Evolutionary conservation across 208 protist genomes (phyloP).

Genomic region (Leishmania tarentolae): DNA sequence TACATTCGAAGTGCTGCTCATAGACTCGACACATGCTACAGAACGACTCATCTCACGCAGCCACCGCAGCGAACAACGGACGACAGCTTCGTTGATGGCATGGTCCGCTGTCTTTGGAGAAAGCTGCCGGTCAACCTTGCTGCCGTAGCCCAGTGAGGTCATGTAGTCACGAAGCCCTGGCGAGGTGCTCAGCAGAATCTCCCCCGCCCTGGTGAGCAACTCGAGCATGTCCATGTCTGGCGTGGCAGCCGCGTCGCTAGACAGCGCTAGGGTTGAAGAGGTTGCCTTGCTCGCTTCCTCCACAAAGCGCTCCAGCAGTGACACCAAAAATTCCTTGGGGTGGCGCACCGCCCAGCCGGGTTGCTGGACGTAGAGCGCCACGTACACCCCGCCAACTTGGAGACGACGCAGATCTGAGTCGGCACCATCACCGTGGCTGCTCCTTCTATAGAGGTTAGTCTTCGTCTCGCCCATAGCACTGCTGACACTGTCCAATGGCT

Average conservation of each 20-base stretch:
- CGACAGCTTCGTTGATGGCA: conserved; percentile 5
- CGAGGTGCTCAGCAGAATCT: conserved; percentile 52
- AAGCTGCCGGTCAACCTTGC: conserved; percentile 58
- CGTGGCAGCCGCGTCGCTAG: neutral
- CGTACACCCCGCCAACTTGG: conserved; percentile 84
- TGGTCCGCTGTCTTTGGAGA: neutral
- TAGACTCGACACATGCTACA: conserved; percentile 59
- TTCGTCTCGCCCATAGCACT: neutral
- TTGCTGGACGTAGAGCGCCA: conserved; percentile 75
- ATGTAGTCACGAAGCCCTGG: conserved; percentile 61
- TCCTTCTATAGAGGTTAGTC: neutral
- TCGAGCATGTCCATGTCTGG: conserved; percentile 25
- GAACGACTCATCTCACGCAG: conserved; percentile 65
- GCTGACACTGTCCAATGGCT: conserved; percentile 35
- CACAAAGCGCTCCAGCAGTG: conserved; percentile 68
- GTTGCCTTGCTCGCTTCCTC: conserved; percentile 21
- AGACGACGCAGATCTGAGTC: conserved; percentile 35
- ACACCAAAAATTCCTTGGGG: conserved; percentile 80
- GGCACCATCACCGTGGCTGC: neutral
- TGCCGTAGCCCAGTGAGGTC: conserved; percentile 68
- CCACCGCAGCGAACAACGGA: conserved; percentile 44
- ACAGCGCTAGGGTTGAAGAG: neutral
- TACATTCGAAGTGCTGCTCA: conserved; percentile 40
- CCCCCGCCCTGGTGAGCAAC: conserved; percentile 51
- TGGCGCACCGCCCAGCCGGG: conserved; percentile 82